A percentile compares a stretch with the other conserved stretches of the same genome.
Conservation (phyloP, 169 alveolate species). For the Eimeria acervulina region DNA sequence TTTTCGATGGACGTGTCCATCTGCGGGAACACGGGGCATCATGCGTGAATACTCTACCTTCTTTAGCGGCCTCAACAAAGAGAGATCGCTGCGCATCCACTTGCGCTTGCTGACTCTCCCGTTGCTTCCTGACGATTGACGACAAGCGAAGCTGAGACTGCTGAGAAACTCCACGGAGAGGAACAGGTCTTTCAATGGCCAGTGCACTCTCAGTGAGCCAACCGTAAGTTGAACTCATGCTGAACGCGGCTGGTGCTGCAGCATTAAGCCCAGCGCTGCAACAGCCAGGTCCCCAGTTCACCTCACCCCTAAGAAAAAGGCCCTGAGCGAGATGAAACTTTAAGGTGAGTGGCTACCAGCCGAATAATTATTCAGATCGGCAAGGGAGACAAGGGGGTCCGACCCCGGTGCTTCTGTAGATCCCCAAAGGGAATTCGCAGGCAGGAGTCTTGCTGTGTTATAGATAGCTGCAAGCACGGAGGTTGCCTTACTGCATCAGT, state of each 20-base stretch:
- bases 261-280: background rate
- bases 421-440: background rate
- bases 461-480: background rate
- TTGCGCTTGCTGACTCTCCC: slow-evolving; percentile 43
- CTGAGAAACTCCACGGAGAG: slow-evolving; percentile 47
- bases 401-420: background rate
- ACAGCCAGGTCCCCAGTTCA: background rate
- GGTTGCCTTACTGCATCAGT: background rate
- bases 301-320: background rate
- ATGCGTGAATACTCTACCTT: slow-evolving; percentile 57
- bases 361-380: background rate
- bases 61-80: slow-evolving; percentile 65
- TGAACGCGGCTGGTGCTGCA: background rate
- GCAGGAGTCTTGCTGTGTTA: background rate
- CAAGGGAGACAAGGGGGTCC: background rate
- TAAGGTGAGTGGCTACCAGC: background rate
- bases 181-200: slow-evolving; percentile 67
- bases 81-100: slow-evolving; percentile 35
- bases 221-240: slow-evolving; percentile 73
- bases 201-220: slow-evolving; percentile 79
- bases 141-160: slow-evolving; percentile 58
- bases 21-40: slow-evolving; percentile 72
- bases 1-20: slow-evolving; percentile 67
- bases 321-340: background rate
- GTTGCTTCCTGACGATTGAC: slow-evolving; percentile 37